Evolutionary conservation across 2,329 filamentous ascomycete genomes (phyloP).

Genomic region (Fusarium torreyae): DNA sequence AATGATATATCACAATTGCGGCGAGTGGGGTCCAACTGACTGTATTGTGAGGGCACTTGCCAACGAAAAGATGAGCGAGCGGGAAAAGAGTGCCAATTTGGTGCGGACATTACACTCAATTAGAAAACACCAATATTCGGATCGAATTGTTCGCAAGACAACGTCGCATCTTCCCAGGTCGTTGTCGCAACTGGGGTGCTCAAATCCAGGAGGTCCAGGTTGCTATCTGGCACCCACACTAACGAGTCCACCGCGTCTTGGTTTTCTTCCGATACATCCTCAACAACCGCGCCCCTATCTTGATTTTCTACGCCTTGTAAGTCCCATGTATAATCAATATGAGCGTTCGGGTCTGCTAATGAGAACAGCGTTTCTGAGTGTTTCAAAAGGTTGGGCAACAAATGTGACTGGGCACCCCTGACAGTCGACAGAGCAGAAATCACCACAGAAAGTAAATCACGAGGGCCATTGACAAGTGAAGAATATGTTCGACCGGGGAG

Average conservation of each 20-base stretch:
- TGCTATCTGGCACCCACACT: slow-evolving; percentile 13
- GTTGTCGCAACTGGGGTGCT: slow-evolving; percentile 20
- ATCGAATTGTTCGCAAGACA: slow-evolving; percentile 17
- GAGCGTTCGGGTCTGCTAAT: slow-evolving; percentile 24
- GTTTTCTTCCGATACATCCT: slow-evolving; percentile 23
- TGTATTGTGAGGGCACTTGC: too few species aligned
- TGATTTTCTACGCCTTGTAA: not conserved
- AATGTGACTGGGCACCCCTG: slow-evolving; percentile 49
- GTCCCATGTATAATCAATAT: slow-evolving; percentile 29
- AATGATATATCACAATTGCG: too few species aligned
- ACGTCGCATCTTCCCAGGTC: slow-evolving; percentile 14
- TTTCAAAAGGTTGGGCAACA: slow-evolving; percentile 49
- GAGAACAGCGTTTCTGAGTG: slow-evolving; percentile 42
- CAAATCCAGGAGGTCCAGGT: slow-evolving; percentile 32
- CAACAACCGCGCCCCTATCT: slow-evolving; percentile 10
- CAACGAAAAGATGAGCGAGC: not conserved
- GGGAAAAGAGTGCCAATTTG: not conserved
- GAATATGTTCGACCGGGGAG: slow-evolving; percentile 40
- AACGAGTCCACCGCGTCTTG: slow-evolving; percentile 11
- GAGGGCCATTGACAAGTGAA: slow-evolving; percentile 49
- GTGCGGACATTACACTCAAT: not conserved
- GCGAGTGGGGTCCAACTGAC: too few species aligned
- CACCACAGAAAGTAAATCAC: slow-evolving; percentile 50
- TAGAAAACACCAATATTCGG: slow-evolving; percentile 4
- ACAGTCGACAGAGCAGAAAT: slow-evolving; percentile 47